Evolutionary conservation across 1,139 yeast species (phyloP).

Genomic region (Hemisphaericaspora subhashii): DNA sequence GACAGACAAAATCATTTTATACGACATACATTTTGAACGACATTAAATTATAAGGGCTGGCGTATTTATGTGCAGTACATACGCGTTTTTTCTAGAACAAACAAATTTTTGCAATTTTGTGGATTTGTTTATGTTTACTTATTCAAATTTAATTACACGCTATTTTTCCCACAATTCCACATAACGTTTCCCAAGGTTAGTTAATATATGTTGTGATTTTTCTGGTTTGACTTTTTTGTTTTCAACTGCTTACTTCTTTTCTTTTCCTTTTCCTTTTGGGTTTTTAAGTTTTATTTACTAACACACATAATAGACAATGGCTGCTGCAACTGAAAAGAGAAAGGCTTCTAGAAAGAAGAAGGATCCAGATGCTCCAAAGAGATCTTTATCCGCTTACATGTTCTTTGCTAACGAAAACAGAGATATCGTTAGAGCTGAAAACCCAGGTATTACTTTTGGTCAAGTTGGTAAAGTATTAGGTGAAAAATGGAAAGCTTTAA

Average conservation of each 20-base stretch:
- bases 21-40: no score
- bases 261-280: conserved; percentile 1
- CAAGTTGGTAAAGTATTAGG: conserved; percentile 91
- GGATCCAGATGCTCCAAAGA: conserved; percentile 99
- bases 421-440: conserved; percentile 89
- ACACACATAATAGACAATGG: conserved; percentile 9
- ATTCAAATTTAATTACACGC: neutral
- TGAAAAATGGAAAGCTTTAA: conserved; percentile 92
- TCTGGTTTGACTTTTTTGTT: neutral
- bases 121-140: neutral
- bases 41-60: no score
- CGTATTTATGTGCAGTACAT: neutral
- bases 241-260: conserved; percentile 1
- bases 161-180: neutral
- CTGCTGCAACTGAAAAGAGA: conserved; percentile 41
- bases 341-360: conserved; percentile 53
- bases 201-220: no score
- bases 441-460: conserved; percentile 92
- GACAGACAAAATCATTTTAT: neutral
- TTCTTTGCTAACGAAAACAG: conserved; percentile 97
- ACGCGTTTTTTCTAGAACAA: neutral
- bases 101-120: neutral
- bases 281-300: conserved; percentile 6
- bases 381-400: conserved; percentile 98
- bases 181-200: no score